Base-by-base conservation (phyloP, 331 rosid species). In the Quercus lobata region DNA sequence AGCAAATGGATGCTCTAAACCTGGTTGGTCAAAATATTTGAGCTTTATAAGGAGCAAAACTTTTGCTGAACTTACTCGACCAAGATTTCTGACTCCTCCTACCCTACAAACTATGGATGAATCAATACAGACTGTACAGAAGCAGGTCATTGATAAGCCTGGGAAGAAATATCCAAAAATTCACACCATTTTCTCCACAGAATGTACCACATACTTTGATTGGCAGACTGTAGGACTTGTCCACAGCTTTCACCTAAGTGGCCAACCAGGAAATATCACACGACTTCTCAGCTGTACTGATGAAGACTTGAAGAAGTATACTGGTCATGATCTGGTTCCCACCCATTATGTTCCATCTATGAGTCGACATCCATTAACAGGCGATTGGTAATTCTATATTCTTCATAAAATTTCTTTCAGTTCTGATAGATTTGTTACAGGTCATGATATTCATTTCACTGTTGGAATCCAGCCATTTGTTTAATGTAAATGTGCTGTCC, bases 191-290 rank as follows among this genome's bases (percentile, higher is more conserved):
- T 96, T 96, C 74, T 93, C 99, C 72, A 96, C 99, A 0, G 98
- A 96, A 83, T 96, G 99, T 78, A 86, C 85, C 24, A 54, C 90
- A 5, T 93, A 93, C 86, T 96, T 96, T 17, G 99, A 96, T 86
- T 96, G 99, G 99, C 99, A 96, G 86, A 93, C 99, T 76, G 96
- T 96, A 55, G 99, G 99, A 75, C 86, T 96, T 69, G 83, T 96
- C 80, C 96, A 96, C 85, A 96, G 99, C 86, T 96, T 96, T 82
- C 89, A 54, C 80, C 76, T 34, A 52, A 91, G 98, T 74, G 96
- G 97, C 62, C 99, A 95, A 87, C 99, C 98, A 6, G 99, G 99
- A 83, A 93, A 95, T 77, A 86, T 95, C 77, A 95, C 99, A 18
- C 90, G 98, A 72, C 93, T 95, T 79, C 98, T 93, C 56, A 95